Percentiles rank a stretch among this genome's conserved stretches.
Evolutionary conservation across 768 basidiomycete species (phyloP).

Genomic region (Boletus tomentosulus): DNA sequence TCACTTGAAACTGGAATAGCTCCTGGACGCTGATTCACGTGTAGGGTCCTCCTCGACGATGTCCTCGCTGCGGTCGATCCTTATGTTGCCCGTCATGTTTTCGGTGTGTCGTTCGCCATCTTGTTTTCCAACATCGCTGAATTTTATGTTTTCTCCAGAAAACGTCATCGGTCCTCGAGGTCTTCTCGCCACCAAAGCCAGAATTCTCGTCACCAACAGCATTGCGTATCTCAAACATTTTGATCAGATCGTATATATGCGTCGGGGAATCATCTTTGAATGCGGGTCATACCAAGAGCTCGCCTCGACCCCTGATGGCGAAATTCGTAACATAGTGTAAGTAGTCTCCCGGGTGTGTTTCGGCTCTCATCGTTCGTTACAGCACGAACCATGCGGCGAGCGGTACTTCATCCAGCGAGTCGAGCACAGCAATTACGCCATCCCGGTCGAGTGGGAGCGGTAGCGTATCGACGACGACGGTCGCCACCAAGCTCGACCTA

Average conservation of each 20-base stretch:
- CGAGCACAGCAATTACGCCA: too few relatives aligned
- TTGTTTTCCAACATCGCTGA: too few relatives aligned
- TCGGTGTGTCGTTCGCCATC: constrained; percentile 42
- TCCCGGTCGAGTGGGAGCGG: too few relatives aligned
- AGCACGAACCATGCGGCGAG: constrained; percentile 46
- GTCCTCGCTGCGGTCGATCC: constrained; percentile 83
- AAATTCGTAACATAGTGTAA: too few relatives aligned
- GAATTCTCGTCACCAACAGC: constrained; percentile 83
- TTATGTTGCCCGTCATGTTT: constrained; percentile 83
- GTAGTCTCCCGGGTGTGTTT: too few relatives aligned
- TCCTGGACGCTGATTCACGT: not conserved
- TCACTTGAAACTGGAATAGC: too few relatives aligned
- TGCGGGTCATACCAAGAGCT: constrained; percentile 60
- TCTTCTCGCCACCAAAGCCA: constrained; percentile 75
- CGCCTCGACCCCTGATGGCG: constrained; percentile 40
- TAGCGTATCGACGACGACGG: too few relatives aligned
- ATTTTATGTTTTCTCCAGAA: constrained; percentile 39
- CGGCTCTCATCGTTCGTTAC: not conserved
- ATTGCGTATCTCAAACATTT: constrained; percentile 77
- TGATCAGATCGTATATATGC: constrained; percentile 69
- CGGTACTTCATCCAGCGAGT: not conserved
- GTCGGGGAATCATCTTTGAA: constrained; percentile 81
- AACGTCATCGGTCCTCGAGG: constrained; percentile 85
- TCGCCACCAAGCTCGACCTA: too few relatives aligned
- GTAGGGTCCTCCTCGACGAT: constrained; percentile 79